Evolutionary conservation across 108 stramenopile genomes (phyloP), one percentile per base, ranked within the genome.

Genomic region (Cylindrotheca fusiformis): DNA sequence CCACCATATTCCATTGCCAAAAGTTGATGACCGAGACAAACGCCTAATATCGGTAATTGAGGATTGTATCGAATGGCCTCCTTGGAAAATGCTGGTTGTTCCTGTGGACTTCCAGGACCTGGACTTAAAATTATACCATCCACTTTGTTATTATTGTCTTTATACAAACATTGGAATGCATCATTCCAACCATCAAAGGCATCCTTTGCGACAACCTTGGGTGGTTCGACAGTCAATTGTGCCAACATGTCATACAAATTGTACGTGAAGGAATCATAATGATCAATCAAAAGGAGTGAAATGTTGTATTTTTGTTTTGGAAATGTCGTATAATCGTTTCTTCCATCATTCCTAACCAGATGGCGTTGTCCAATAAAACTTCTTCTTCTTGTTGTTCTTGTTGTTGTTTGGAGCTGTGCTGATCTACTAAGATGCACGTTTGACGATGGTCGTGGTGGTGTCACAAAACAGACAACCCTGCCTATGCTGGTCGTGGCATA

Each of bases 211-310:
- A 95, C 59, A 12, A 97, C 95, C 4, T 68, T 61, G 12, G 94
- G 93, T 19, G 91, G 91, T 46, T 75, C 56, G 0, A 58, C 66
- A 46, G 84, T 85, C 50, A 92, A 68, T n/a, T 81, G 74, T 3
- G 89, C 75, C 51, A 96, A 51, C 60, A 86, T 77, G 63, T 95
- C 91, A 49, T 80, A 94, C 20, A 97, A 69, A 74, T 97, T 97
- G 83, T 97, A 96, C 2, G 96, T 97, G 67, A 96, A 97, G 21
- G 93, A 94, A 80, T 97, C 96, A 62, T 96, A 95, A 67, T 97
- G 95, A 78, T 97, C 96, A 55, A 97, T 88, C 29, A 97, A 78
- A 19, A 97, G 69, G 48, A 93, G 60, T 21, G 72, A 64, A 45
- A 92, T 31, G 50, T 88, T 83, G 49, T 82, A 73, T 41, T 69